Percentiles rank a stretch among this genome's conserved stretches.
Conservation (phyloP, 768 basidiomycete genomes). For the Filobasidium wieringae region DNA sequence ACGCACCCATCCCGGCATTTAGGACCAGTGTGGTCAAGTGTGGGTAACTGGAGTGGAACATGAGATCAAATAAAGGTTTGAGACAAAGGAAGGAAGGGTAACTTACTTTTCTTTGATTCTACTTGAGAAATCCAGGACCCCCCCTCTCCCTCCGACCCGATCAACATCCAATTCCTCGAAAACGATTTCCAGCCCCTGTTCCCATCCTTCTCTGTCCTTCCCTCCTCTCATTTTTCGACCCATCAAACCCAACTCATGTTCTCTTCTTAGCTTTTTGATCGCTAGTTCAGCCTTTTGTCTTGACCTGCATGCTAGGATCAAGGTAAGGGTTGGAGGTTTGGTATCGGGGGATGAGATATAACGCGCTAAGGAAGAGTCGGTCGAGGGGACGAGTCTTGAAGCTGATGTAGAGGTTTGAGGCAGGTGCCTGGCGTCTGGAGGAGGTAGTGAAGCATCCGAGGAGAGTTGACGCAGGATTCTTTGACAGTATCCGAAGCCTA, state of each 20-base stretch:
- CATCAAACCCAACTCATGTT: slow-evolving; percentile 21
- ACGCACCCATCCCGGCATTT: slow-evolving; percentile 37
- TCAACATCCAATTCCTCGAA: slow-evolving; percentile 34
- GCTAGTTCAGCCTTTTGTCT: slow-evolving; percentile 24
- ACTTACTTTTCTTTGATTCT: slow-evolving; percentile 30
- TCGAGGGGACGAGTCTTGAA: slow-evolving; percentile 13
- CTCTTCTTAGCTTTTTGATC: slow-evolving; percentile 16
- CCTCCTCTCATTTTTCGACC: slow-evolving; percentile 18
- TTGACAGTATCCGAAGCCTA: slow-evolving; percentile 35
- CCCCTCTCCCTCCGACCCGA: slow-evolving; percentile 23
- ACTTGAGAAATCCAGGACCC: slow-evolving; percentile 26
- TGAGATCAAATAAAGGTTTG: background rate
- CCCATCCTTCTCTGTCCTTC: slow-evolving; percentile 25
- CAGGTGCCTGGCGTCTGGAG: slow-evolving; percentile 2
- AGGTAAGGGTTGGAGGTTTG: slow-evolving; percentile 27
- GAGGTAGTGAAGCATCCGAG: background rate
- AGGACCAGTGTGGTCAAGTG: slow-evolving; percentile 36
- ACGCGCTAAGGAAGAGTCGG: slow-evolving; percentile 9
- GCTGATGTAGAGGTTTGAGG: slow-evolving; percentile 12
- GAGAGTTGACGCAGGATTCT: slow-evolving; percentile 33
- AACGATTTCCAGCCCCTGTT: slow-evolving; percentile 28
- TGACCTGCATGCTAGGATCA: slow-evolving; percentile 37
- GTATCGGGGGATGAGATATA: background rate
- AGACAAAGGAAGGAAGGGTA: background rate
- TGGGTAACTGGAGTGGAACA: slow-evolving; percentile 26